Conservation (phyloP, 768 basidiomycete genomes). For the Phaffia tasmanica region DNA sequence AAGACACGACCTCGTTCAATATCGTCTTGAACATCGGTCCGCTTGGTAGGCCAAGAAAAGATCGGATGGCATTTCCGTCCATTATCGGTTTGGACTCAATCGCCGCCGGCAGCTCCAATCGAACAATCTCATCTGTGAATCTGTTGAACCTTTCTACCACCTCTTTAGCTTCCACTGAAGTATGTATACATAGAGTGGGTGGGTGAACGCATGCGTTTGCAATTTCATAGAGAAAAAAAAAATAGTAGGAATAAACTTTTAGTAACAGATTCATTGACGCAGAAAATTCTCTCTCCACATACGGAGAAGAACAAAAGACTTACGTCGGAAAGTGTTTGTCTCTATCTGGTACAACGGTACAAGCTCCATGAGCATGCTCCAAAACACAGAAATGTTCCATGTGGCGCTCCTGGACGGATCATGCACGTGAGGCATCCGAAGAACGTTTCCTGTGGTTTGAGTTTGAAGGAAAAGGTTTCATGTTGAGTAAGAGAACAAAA, state of each 20-base stretch:
- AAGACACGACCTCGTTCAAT: slow-evolving; percentile 58
- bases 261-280: too few relatives aligned
- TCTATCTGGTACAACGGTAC: slow-evolving; percentile 45
- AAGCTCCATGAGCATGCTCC: slow-evolving; percentile 64
- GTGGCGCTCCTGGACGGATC: slow-evolving; percentile 51
- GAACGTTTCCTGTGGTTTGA: slow-evolving; percentile 47
- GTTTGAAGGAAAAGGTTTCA: slow-evolving; percentile 1
- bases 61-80: slow-evolving; percentile 58
- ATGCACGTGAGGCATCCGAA: slow-evolving; percentile 59
- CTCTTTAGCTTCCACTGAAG: slow-evolving; percentile 44
- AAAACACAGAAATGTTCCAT: slow-evolving; percentile 63
- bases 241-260: slow-evolving; percentile 31
- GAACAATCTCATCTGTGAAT: slow-evolving; percentile 52
- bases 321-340: slow-evolving; percentile 4
- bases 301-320: slow-evolving; percentile 6
- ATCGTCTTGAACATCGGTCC: slow-evolving; percentile 62
- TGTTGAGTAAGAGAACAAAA: background rate
- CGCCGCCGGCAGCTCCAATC: slow-evolving; percentile 49
- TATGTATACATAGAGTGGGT: slow-evolving; percentile 8
- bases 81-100: slow-evolving; percentile 65
- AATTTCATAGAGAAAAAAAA: slow-evolving; percentile 2
- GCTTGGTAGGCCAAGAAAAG: slow-evolving; percentile 47
- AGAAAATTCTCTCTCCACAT: slow-evolving; percentile 43
- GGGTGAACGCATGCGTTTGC: background rate
- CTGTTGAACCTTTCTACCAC: slow-evolving; percentile 55